Conservation (phyloP, 1,284 basidiomycete species). For the Melampsora medusae region DNA sequence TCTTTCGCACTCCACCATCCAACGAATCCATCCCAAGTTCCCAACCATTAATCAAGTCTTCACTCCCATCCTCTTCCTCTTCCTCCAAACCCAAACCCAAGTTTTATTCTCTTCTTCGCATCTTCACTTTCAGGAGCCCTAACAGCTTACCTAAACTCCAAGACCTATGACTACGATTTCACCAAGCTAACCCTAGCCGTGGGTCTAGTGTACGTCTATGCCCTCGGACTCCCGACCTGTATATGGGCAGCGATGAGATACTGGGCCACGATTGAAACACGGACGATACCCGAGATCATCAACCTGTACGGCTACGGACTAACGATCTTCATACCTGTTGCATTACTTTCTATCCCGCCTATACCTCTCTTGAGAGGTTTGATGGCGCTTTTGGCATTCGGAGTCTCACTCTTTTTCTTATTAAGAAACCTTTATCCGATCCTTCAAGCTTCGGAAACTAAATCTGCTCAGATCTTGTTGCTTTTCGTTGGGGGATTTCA, state of each 20-base stretch:
- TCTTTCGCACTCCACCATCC: neutral
- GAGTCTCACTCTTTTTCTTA: conserved; percentile 76
- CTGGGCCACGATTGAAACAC: conserved; percentile 79
- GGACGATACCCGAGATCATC: conserved; percentile 71
- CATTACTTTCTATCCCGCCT: conserved; percentile 49
- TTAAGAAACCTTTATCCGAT: conserved; percentile 81
- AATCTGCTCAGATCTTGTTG: conserved; percentile 74
- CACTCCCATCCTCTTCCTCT: neutral
- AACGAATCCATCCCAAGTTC: neutral
- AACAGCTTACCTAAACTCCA: conserved; percentile 69
- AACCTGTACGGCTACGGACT: conserved; percentile 60
- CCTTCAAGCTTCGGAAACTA: conserved; percentile 75
- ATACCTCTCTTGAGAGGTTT: conserved; percentile 51
- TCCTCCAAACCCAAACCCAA: neutral
- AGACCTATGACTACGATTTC: conserved; percentile 74
- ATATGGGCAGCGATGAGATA: conserved; percentile 72
- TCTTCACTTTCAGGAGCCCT: conserved; percentile 83
- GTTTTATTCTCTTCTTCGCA: conserved; percentile 79
- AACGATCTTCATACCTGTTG: conserved; percentile 62
- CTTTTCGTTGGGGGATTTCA: conserved; percentile 56
- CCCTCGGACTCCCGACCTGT: conserved; percentile 71
- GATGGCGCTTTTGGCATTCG: conserved; percentile 61
- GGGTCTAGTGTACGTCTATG: conserved; percentile 79
- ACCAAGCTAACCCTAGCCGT: conserved; percentile 76
- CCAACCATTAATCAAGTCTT: neutral